These are phyloP conservation scores for Vigna trinervia DNA, from an alignment of 306 rosid species.

Conservation along the genomic window DNA sequence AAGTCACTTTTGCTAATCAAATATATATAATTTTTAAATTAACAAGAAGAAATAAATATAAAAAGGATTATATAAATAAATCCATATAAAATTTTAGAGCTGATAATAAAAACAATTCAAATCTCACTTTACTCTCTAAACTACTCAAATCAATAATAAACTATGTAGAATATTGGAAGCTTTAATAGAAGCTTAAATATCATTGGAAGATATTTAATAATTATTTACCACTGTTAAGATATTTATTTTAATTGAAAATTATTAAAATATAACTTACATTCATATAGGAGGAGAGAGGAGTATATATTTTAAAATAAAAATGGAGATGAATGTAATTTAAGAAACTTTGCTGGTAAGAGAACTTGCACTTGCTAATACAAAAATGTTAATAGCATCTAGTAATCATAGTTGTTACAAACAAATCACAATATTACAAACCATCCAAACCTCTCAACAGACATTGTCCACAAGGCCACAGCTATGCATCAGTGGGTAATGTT, in stretches of 20 bases:
- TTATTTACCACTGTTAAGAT: no score
- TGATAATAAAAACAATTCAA: no score
- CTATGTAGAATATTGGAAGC: background rate
- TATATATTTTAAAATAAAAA: no score
- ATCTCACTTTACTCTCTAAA: background rate
- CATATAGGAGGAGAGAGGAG: no score
- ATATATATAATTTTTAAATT: no score
- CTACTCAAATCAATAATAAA: background rate
- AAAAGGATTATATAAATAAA: no score
- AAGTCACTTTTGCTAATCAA: no score
- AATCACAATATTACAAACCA: constrained; percentile 45
- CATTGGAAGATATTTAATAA: no score
- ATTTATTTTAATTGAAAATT: no score
- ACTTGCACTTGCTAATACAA: background rate
- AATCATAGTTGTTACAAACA: constrained; percentile 43
- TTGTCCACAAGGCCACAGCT: constrained; percentile 38
- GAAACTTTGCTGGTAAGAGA: background rate
- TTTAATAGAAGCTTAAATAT: background rate
- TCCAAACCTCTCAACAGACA: constrained; percentile 37
- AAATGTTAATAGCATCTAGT: constrained; percentile 32
- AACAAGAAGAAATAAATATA: no score
- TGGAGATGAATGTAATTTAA: background rate
- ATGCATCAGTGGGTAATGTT: constrained; percentile 23
- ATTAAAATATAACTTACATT: no score
- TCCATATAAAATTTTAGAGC: no score